Conservation (phyloP, 2,329 filamentous ascomycete genomes). For the Botrytis galanthina region DNA sequence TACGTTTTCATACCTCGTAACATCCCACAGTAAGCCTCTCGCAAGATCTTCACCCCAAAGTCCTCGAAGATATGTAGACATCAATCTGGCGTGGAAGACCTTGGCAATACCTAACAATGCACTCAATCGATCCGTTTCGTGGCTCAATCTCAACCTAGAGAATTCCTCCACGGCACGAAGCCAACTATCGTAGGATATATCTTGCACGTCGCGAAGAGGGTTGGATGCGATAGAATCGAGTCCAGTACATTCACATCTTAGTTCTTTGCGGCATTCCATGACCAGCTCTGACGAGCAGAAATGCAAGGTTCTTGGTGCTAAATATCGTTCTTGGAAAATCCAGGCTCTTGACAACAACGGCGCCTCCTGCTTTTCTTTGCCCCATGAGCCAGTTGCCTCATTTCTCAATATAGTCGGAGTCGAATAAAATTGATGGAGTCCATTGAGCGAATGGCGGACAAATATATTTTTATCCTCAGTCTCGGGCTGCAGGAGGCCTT, state of each 20-base stretch:
- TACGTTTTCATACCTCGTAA: neutral
- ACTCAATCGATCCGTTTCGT: neutral
- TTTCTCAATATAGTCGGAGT: neutral
- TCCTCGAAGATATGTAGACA: neutral
- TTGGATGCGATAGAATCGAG: neutral
- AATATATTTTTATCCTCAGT: neutral
- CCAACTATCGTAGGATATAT: neutral
- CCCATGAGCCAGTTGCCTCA: neutral
- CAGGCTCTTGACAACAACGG: neutral
- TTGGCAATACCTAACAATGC: neutral
- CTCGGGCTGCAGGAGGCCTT: neutral
- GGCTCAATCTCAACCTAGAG: neutral
- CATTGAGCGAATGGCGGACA: neutral
- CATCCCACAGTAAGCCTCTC: neutral
- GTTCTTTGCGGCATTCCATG: neutral
- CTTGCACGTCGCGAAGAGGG: neutral
- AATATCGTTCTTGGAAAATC: conserved; percentile 5
- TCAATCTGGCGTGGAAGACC: neutral
- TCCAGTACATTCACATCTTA: conserved; percentile 6
- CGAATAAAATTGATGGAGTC: neutral
- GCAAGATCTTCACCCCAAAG: neutral
- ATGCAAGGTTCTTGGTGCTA: conserved; percentile 7
- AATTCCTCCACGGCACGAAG: neutral
- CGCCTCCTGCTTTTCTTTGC: neutral
- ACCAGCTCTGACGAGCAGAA: neutral